A percentile compares a stretch with the other conserved stretches of the same genome.
Conservation (phyloP, 331 rosid species). For the Rhamnella rubrinervis region DNA sequence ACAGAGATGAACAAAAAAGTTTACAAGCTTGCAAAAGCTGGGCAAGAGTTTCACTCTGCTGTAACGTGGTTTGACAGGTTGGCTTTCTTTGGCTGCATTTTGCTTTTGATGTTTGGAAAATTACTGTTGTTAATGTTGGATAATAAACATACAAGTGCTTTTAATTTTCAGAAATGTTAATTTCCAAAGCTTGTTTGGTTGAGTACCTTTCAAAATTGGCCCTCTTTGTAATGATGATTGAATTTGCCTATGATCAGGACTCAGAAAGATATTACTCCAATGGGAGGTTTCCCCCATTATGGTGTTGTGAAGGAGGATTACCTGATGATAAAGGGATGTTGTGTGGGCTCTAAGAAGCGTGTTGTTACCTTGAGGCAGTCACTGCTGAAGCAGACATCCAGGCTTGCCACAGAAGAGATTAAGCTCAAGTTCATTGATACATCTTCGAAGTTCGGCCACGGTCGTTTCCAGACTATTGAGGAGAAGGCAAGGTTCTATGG, state of each 20-base stretch:
- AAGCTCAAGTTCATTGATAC: conserved; percentile 73
- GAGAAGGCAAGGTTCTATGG: conserved; percentile 76
- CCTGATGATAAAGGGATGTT: conserved; percentile 59
- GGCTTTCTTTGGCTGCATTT: background rate
- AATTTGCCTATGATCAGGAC: conserved; percentile 39
- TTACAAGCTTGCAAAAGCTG: conserved; percentile 64
- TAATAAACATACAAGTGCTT: no score
- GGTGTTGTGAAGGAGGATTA: conserved; percentile 67
- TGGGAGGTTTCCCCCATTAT: conserved; percentile 84
- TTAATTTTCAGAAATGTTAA: no score
- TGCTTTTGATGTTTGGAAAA: no score
- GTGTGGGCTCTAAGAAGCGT: conserved; percentile 72
- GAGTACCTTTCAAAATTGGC: background rate
- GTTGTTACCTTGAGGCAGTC: conserved; percentile 73
- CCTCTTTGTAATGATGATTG: background rate
- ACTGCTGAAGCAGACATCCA: conserved; percentile 66
- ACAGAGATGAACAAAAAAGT: conserved; percentile 58
- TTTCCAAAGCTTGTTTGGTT: no score
- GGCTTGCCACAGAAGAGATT: conserved; percentile 67
- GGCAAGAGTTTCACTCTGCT: conserved; percentile 59
- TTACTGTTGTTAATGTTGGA: no score
- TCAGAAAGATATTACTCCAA: conserved; percentile 73
- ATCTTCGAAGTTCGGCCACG: conserved; percentile 78
- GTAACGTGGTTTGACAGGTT: conserved; percentile 76
- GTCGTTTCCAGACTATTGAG: conserved; percentile 70